Conservation (phyloP, 495 filamentous ascomycete genomes). For the Lophiotrema nucula region DNA sequence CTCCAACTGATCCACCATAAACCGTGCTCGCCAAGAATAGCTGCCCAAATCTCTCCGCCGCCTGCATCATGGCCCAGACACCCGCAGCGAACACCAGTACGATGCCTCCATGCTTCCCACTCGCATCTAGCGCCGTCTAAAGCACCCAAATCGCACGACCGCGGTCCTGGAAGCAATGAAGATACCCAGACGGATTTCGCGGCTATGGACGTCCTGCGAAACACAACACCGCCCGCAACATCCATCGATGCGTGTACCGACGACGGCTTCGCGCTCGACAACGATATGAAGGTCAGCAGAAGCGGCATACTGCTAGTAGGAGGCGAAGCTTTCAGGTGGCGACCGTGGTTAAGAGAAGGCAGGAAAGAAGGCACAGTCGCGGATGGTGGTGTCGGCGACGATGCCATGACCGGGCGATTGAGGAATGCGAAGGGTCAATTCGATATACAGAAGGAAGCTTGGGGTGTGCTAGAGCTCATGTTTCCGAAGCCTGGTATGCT, state of each 20-base stretch:
- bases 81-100: no score
- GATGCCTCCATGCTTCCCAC: no score
- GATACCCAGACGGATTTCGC: slow-evolving; percentile 73
- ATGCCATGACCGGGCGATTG: slow-evolving; percentile 43
- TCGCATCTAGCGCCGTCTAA: neutral
- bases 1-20: no score
- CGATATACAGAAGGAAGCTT: slow-evolving; percentile 68
- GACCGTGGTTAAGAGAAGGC: slow-evolving; percentile 61
- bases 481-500: slow-evolving; percentile 88
- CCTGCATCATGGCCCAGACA: no score
- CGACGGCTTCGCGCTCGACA: slow-evolving; percentile 81
- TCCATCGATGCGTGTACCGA: slow-evolving; percentile 73
- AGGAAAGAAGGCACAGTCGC: slow-evolving; percentile 35
- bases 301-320: slow-evolving; percentile 73
- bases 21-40: no score
- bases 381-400: slow-evolving; percentile 33
- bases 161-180: slow-evolving; percentile 59
- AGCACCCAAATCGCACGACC: slow-evolving; percentile 49
- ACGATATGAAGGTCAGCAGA: slow-evolving; percentile 62
- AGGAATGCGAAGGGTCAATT: slow-evolving; percentile 76
- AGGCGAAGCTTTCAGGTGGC: slow-evolving; percentile 86
- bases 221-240: slow-evolving; percentile 71
- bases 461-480: slow-evolving; percentile 72
- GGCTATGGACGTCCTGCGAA: slow-evolving; percentile 74
- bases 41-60: no score